These are phyloP conservation scores for Cordyceps tenuipes DNA, from an alignment of 2,329 filamentous ascomycete species.

Conservation along the genomic window DNA sequence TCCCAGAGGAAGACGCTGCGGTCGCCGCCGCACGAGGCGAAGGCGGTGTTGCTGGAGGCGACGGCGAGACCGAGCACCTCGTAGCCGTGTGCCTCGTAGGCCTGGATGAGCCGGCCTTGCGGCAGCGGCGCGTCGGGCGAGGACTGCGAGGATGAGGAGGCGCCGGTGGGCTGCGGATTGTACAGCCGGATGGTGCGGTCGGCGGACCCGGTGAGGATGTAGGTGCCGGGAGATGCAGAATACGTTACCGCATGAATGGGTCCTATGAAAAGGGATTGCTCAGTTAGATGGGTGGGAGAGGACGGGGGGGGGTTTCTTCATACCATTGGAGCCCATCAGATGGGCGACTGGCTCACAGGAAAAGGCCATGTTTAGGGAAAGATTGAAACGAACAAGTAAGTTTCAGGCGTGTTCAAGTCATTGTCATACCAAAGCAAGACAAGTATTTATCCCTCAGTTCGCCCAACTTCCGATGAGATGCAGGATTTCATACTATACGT, in stretches of 20 bases:
- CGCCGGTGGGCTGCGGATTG: slow-evolving; percentile 54
- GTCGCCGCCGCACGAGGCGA: slow-evolving; percentile 84
- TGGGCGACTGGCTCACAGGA: slow-evolving; percentile 44
- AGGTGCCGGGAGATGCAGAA: slow-evolving; percentile 63
- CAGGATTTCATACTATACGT: not conserved
- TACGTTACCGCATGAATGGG: slow-evolving; percentile 66
- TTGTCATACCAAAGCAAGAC: not conserved
- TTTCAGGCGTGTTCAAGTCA: not conserved
- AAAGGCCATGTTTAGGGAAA: slow-evolving; percentile 31
- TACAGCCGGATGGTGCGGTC: slow-evolving; percentile 82
- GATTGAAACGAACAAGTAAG: not conserved
- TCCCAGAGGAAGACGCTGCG: slow-evolving; percentile 92
- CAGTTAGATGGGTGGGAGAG: not conserved
- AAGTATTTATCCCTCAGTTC: not conserved
- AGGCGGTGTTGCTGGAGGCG: slow-evolving; percentile 67
- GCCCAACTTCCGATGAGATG: too few relatives aligned
- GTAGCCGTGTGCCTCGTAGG: slow-evolving; percentile 85
- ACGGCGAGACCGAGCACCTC: slow-evolving; percentile 78
- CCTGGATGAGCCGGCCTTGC: slow-evolving; percentile 65
- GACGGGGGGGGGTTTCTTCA: slow-evolving; percentile 12
- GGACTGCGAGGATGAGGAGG: slow-evolving; percentile 22
- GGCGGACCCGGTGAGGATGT: slow-evolving; percentile 76
- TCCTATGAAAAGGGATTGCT: slow-evolving; percentile 34
- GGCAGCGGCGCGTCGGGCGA: slow-evolving; percentile 24
- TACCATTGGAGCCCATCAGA: slow-evolving; percentile 51